Conservation (phyloP, 2,329 filamentous ascomycete species). For the Colletotrichum filicis region DNA sequence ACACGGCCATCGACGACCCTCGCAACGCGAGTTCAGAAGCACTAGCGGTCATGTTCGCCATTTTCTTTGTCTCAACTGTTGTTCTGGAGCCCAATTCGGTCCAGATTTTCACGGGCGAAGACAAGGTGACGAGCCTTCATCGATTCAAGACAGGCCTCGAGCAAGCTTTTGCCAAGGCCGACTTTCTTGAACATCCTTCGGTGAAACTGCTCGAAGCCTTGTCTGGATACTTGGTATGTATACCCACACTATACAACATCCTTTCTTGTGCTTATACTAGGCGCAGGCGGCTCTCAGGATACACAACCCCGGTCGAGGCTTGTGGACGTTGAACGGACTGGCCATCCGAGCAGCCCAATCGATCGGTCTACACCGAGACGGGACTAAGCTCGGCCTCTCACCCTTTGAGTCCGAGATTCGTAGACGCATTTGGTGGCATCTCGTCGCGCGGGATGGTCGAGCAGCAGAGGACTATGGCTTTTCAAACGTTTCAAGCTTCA, state of each 20-base stretch:
- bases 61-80: constrained; percentile 60
- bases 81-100: constrained; percentile 53
- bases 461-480: constrained; percentile 68
- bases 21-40: constrained; percentile 39
- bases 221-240: constrained; percentile 49
- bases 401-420: constrained; percentile 64
- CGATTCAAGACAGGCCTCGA: constrained; percentile 49
- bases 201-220: constrained; percentile 47
- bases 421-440: constrained; percentile 65
- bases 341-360: constrained; percentile 58
- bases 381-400: constrained; percentile 42
- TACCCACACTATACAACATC: background rate
- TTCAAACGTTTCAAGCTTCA: constrained; percentile 30
- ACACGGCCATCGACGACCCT: constrained; percentile 45
- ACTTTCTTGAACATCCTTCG: constrained; percentile 53
- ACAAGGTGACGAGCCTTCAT: constrained; percentile 39
- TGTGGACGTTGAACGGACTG: constrained; percentile 55
- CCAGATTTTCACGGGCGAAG: constrained; percentile 38
- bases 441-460: constrained; percentile 62
- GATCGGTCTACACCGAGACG: constrained; percentile 64
- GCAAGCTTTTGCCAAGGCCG: constrained; percentile 49
- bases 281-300: constrained; percentile 43
- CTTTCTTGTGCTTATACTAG: constrained; percentile 20
- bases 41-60: constrained; percentile 55
- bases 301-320: constrained; percentile 46